Evolutionary conservation across 768 basidiomycete genomes (phyloP), one percentile per base, ranked within the genome.

Genomic region (Asterophora lycoperdoides): DNA sequence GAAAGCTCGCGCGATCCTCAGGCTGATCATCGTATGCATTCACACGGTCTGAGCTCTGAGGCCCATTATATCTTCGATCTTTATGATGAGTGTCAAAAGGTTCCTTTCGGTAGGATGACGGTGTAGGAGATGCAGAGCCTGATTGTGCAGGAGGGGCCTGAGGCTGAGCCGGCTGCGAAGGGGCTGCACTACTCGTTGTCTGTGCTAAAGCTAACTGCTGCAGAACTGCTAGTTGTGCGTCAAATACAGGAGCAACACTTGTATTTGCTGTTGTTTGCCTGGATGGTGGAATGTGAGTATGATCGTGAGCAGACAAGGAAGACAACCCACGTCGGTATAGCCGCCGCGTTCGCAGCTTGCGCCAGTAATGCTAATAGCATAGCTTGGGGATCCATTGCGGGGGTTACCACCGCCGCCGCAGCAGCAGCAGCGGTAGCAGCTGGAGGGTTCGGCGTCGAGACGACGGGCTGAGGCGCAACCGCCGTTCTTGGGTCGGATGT

Each of bases 151-250:
- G 57, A 55, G 63, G 59, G 57, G 63, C 54, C 62, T 64, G 56
- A 63, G 59, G 59, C 62, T 60, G 60, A 17, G 61, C 51, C 54
- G 64, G 56, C 43, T 63, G 64, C 49, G 59, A 55, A 44, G 60
- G 57, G 48, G 53, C 52, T 54, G 55, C 63, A 57, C 64, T 72
- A 56, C 58, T 64, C 34, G 83, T 78, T 58, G 78, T 77, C 59
- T 82, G 80, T 45, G 86, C 76, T 62, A 91, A 75, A 60, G 85
- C 76, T 63, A 91, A 75, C 62, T 89, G 88, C 61, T 89, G 87
- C 59, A 93, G 70, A 56, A 88, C 70, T 41, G 84, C 81, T 47
- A 91, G 69, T 62, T 86, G 85, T 52, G 73, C 66, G 53, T 79
- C 78, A 58, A 79, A 68, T 48, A 62, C 63, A 35, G 68, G 53